Conservation (phyloP, 371 early-diverging fungal genomes). For the Mycotypha africana region DNA sequence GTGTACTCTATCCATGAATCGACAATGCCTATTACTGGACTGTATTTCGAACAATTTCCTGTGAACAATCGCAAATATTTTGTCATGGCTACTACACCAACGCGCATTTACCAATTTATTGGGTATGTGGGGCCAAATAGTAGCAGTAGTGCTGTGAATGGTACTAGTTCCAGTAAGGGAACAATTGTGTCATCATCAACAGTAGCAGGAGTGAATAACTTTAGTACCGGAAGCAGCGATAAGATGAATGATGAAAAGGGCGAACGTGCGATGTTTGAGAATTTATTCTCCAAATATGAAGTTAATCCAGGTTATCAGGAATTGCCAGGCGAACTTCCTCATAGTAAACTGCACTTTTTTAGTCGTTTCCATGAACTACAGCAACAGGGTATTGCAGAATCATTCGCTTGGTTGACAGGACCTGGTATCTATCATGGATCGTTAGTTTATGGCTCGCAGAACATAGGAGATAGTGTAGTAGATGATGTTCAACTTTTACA, state of each 20-base stretch:
- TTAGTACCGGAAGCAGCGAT: background rate
- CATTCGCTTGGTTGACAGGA: conserved; percentile 79
- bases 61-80: conserved; percentile 66
- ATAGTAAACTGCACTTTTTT: conserved; percentile 65
- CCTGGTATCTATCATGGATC: conserved; percentile 85
- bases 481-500: conserved; percentile 77
- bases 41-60: conserved; percentile 77
- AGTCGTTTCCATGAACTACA: conserved; percentile 62
- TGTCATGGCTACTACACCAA: conserved; percentile 73
- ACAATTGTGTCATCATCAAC: background rate
- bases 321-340: conserved; percentile 62
- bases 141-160: conserved; percentile 18
- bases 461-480: conserved; percentile 73
- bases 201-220: no score
- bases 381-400: conserved; percentile 65
- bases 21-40: conserved; percentile 70
- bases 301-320: conserved; percentile 67
- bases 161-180: conserved; percentile 33
- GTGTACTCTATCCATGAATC: conserved; percentile 60
- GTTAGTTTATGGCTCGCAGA: conserved; percentile 71
- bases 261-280: conserved; percentile 57
- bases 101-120: conserved; percentile 81
- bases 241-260: conserved; percentile 15
- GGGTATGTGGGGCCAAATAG: conserved; percentile 57
- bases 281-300: conserved; percentile 60